These are phyloP conservation scores for Phytophthora chlamydospora DNA, from an alignment of 352 stramenopile species.

Conservation along the genomic window DNA sequence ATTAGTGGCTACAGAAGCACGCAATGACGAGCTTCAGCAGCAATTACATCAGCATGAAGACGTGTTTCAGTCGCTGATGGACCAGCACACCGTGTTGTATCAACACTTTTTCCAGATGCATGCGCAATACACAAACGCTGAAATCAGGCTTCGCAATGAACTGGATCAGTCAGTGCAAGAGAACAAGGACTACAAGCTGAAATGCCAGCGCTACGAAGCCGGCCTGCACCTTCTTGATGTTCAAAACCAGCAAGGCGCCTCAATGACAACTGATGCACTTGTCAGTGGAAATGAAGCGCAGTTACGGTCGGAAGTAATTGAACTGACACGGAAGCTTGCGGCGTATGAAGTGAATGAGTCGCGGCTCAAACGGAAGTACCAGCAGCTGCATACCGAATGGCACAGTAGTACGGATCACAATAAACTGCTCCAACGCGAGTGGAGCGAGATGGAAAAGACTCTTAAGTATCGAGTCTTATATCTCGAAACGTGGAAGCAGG, in stretches of 20 bases:
- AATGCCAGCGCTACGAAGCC: slow-evolving; percentile 63
- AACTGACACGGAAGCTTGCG: slow-evolving; percentile 79
- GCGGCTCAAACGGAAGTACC: slow-evolving; percentile 67
- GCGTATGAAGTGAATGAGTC: slow-evolving; percentile 86
- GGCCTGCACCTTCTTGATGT: slow-evolving; percentile 52
- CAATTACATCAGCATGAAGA: slow-evolving; percentile 58
- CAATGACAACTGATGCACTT: slow-evolving; percentile 6
- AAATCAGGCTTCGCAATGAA: slow-evolving; percentile 43
- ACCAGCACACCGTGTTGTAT: slow-evolving; percentile 79
- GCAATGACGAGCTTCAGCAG: slow-evolving; percentile 54
- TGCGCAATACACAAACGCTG: slow-evolving; percentile 45
- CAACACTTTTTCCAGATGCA: slow-evolving; percentile 76
- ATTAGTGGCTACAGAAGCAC: slow-evolving; percentile 46
- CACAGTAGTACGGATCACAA: slow-evolving; percentile 37
- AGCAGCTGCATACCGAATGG: slow-evolving; percentile 60
- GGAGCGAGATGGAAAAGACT: slow-evolving; percentile 88
- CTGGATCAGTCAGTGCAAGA: slow-evolving; percentile 45
- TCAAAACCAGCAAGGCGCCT: slow-evolving; percentile 22
- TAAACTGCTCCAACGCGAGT: slow-evolving; percentile 64
- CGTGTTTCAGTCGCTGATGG: slow-evolving; percentile 62
- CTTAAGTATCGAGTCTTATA: slow-evolving; percentile 91
- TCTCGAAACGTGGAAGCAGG: slow-evolving; percentile 91
- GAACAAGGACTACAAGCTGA: slow-evolving; percentile 52
- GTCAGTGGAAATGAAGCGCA: slow-evolving; percentile 43
- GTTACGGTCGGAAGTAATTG: slow-evolving; percentile 55